Conservation (phyloP, 169 alveolate species). For the Plasmodium sp. region DNA sequence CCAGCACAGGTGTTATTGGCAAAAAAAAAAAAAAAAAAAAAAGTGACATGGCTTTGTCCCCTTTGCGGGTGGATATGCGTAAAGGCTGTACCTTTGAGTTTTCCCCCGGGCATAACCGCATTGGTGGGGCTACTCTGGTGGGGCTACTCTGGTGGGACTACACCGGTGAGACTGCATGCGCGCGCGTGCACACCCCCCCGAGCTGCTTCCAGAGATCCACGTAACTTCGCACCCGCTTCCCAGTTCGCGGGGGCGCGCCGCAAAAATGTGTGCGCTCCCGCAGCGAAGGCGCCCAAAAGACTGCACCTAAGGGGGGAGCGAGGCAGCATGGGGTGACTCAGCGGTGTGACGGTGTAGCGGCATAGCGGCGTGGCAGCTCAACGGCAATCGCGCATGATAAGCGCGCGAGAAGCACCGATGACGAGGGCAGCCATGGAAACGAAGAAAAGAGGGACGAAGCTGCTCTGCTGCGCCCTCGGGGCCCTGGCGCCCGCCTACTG, state of each 20-base stretch:
- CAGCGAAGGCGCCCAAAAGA: background rate
- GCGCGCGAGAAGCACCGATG: background rate
- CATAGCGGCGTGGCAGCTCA: background rate
- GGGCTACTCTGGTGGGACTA: background rate
- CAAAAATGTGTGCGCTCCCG: background rate
- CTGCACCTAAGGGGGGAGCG: background rate
- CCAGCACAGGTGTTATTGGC: background rate
- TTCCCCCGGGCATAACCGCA: background rate
- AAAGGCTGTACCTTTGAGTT: background rate
- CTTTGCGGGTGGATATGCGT: background rate
- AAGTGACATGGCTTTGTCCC: background rate
- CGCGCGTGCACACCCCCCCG: background rate
- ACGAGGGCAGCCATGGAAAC: background rate
- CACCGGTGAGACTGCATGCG: background rate
- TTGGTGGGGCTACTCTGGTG: background rate
- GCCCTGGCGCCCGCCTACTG: background rate
- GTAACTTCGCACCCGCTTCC: background rate
- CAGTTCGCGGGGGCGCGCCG: too few relatives aligned
- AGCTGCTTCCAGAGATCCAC: background rate
- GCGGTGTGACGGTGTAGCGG: background rate
- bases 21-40: too few relatives aligned
- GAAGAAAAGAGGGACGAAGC: constrained; percentile 5
- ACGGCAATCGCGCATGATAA: background rate
- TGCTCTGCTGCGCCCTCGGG: background rate
- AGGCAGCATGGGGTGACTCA: background rate